Evolutionary conservation across 1,284 basidiomycete genomes (phyloP).

Genomic region (Spongiforma sp.): DNA sequence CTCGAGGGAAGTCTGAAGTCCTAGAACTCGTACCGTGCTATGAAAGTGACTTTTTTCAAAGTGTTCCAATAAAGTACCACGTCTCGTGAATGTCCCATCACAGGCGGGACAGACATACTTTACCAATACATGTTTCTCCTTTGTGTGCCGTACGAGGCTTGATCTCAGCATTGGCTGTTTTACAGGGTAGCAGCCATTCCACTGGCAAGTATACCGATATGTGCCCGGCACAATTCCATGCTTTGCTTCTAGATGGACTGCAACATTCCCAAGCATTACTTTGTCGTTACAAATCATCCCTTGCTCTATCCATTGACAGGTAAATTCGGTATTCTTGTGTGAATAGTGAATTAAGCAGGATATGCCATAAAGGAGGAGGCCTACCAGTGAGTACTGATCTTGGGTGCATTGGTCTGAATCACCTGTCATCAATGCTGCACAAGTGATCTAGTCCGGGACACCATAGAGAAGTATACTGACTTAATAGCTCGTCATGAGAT

Average conservation of each 20-base stretch:
- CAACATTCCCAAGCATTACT: conserved; percentile 3
- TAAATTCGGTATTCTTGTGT: conserved; percentile 10
- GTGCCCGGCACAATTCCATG: conserved; percentile 2
- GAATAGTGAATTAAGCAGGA: background rate
- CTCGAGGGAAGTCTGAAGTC: background rate
- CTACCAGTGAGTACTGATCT: conserved; percentile 9
- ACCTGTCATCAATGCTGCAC: background rate
- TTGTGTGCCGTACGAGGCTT: conserved; percentile 8
- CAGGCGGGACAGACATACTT: conserved; percentile 11
- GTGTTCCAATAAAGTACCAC: conserved; percentile 1
- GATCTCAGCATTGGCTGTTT: background rate
- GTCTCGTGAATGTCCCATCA: conserved; percentile 9
- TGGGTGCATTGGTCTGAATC: background rate
- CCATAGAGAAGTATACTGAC: too few species aligned
- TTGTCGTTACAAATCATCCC: background rate
- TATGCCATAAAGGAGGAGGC: background rate
- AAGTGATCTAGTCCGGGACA: too few species aligned
- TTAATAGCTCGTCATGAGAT: too few species aligned
- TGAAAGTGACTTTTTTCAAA: background rate
- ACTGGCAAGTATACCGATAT: background rate
- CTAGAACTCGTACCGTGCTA: background rate
- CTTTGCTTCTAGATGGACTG: background rate
- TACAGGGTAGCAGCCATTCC: background rate
- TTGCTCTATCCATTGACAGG: conserved; percentile 1
- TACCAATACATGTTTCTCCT: conserved; percentile 2